These are phyloP conservation scores for Periglandula ipomoeae DNA, from an alignment of 2,329 filamentous ascomycete species.

Conservation along the genomic window DNA sequence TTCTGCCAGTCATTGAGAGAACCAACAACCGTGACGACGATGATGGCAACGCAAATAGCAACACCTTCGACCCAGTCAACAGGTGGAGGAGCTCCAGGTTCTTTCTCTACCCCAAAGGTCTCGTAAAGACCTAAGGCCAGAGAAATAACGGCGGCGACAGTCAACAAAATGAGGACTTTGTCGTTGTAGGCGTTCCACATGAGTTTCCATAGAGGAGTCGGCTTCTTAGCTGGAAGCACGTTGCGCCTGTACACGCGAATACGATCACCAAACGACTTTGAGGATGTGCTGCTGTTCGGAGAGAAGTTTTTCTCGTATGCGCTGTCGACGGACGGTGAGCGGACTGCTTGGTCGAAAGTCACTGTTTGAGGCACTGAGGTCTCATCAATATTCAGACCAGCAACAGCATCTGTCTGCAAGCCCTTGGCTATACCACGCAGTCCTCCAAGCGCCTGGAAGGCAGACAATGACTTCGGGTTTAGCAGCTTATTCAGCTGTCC, in stretches of 20 bases:
- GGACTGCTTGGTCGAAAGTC: constrained; percentile 52
- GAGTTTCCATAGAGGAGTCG: constrained; percentile 49
- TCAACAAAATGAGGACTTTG: constrained; percentile 62
- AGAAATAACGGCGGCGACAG: constrained; percentile 58
- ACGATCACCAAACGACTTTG: constrained; percentile 17
- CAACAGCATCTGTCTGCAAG: constrained; percentile 52
- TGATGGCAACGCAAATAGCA: constrained; percentile 55
- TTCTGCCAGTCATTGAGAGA: constrained; percentile 59
- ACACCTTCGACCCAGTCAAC: constrained; percentile 62
- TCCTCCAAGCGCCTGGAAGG: constrained; percentile 68
- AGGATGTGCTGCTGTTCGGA: constrained; percentile 13
- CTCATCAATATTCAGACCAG: constrained; percentile 65
- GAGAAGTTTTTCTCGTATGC: constrained; percentile 9
- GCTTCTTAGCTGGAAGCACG: constrained; percentile 52
- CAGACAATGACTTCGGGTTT: constrained; percentile 68
- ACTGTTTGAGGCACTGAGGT: constrained; percentile 52
- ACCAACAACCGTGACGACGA: constrained; percentile 19
- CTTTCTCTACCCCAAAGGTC: constrained; percentile 43
- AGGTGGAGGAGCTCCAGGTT: constrained; percentile 41
- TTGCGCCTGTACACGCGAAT: constrained; percentile 36
- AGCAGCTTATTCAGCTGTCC: constrained; percentile 72
- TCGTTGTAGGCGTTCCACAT: constrained; percentile 67
- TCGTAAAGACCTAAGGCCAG: constrained; percentile 63
- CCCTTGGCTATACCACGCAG: constrained; percentile 65
- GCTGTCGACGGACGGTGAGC: not conserved